A percentile compares a stretch with the other conserved stretches of the same genome.
Conservation (phyloP, 2,329 filamentous ascomycete genomes). For the Diaporthe sp. region DNA sequence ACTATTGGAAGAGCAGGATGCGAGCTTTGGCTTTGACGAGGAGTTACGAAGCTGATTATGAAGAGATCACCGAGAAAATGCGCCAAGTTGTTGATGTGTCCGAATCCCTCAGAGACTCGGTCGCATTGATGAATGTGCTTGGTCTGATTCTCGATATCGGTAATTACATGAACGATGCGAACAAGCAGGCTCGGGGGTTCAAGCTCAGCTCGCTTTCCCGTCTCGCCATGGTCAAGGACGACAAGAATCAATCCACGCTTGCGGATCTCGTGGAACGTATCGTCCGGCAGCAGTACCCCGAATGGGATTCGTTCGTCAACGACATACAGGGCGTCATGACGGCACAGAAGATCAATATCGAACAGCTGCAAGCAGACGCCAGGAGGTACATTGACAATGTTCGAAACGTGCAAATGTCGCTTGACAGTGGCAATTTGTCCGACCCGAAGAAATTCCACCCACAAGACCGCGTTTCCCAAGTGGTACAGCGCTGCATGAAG, state of each 20-base stretch:
- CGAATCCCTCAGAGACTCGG: constrained; percentile 90
- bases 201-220: constrained; percentile 95
- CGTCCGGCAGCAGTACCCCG: constrained; percentile 94
- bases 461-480: constrained; percentile 91
- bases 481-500: constrained; percentile 96
- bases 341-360: constrained; percentile 93
- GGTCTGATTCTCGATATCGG: constrained; percentile 97
- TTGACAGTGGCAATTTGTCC: constrained; percentile 94
- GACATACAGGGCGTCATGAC: constrained; percentile 86
- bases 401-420: constrained; percentile 90
- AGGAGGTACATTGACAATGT: constrained; percentile 96
- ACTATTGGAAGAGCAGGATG: constrained; percentile 99
- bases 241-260: constrained; percentile 97
- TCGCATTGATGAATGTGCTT: constrained; percentile 94
- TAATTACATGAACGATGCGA: constrained; percentile 99
- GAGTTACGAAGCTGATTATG: constrained; percentile 89
- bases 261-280: constrained; percentile 97
- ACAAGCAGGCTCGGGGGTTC: constrained; percentile 98
- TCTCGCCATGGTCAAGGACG: constrained; percentile 97
- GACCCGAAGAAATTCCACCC: constrained; percentile 99
- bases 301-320: constrained; percentile 90
- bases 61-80: constrained; percentile 88
- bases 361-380: constrained; percentile 88
- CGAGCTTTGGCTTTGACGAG: constrained; percentile 87
- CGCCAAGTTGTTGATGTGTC: constrained; percentile 88